Evolutionary conservation across 768 basidiomycete species (phyloP).

Genomic region (Serendipita vermifera): DNA sequence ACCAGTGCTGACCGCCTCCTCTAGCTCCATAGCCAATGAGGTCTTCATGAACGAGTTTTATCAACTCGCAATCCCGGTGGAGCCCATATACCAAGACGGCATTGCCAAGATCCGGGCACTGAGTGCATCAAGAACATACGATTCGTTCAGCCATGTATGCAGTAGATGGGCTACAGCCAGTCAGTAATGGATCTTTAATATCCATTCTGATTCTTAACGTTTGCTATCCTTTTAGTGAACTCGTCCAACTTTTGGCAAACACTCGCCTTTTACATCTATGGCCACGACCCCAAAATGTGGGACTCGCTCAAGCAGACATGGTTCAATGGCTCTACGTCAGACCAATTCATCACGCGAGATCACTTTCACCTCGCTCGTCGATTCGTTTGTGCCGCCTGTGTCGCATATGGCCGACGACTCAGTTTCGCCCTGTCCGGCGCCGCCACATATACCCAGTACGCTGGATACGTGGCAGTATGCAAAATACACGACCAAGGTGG

Average conservation of each 20-base stretch:
- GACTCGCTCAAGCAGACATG: not conserved
- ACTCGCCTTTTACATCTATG: not conserved
- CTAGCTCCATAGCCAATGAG: not conserved
- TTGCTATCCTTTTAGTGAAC: too few species aligned
- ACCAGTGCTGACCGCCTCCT: constrained; percentile 1
- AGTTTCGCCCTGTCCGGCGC: not conserved
- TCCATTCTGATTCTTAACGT: too few species aligned
- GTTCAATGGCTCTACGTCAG: not conserved
- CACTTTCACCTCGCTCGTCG: constrained; percentile 1
- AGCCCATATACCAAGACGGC: not conserved
- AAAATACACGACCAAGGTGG: constrained; percentile 6
- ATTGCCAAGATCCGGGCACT: not conserved
- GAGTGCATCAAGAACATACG: not conserved
- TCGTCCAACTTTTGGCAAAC: not conserved
- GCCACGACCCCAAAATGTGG: not conserved
- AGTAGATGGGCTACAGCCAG: constrained; percentile 3
- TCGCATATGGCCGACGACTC: not conserved
- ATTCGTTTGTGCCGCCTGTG: constrained; percentile 1
- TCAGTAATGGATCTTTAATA: too few species aligned
- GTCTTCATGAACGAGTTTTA: not conserved
- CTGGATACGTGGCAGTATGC: not conserved
- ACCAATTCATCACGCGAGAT: not conserved
- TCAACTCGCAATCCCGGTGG: not conserved
- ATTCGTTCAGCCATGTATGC: not conserved
- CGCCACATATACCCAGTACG: not conserved